Base-by-base conservation (phyloP, 2,329 filamentous ascomycete genomes). In the Karstenula rhodostoma region DNA sequence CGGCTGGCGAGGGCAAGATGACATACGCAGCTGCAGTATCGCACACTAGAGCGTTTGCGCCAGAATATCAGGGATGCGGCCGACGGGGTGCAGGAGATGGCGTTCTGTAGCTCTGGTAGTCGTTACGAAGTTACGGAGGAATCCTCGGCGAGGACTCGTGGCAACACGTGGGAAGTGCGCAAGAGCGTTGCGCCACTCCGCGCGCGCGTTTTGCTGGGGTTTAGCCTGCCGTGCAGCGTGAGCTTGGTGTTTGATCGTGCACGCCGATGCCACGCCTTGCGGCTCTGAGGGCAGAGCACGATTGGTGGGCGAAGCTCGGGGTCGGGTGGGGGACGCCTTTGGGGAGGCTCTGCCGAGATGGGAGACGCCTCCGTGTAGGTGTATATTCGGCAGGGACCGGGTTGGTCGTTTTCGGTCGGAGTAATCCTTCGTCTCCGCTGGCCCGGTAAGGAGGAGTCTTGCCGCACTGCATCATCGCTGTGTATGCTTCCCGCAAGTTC, bases 281-380 rank as follows among this genome's bases (percentile, higher is more conserved):
- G 48, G 48, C 48, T 51, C 48, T 51, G 48, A 17, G 37, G 49
- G 49, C 6, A 17, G 49, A 8, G 19, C 8, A 32, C 27, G 49
- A 52, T 52, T 52, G 33, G 33, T 52, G 33, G 49, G 33, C 25
- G 10, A 42, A 27, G 49, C 22, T 52, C 49, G 49, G 49, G 27
- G 17, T 29, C n/a, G 37, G 49, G 32, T 9, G 5, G 19, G 22
- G 33, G 17, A n/a, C 37, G 4, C 4, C 6, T n/a, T 2, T 17
- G 47, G 29, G 10, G 22, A 22, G 19, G 10, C 17, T 17, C 15
- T 6, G 17, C 37, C 37, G 37, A 40, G 33, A 13, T 35, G 37
- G n/a, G 35, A 40, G 35, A 17, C 5, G 4, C 17, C 35, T 40
- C 35, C 35, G 35, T 40, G 8, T 17, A 40, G 12, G 3, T 17